Percentiles rank a stretch among this genome's conserved stretches.
phyloP scores from a whole-genome alignment of 345 rosid genomes.

The Angophora floribunda region DNA sequence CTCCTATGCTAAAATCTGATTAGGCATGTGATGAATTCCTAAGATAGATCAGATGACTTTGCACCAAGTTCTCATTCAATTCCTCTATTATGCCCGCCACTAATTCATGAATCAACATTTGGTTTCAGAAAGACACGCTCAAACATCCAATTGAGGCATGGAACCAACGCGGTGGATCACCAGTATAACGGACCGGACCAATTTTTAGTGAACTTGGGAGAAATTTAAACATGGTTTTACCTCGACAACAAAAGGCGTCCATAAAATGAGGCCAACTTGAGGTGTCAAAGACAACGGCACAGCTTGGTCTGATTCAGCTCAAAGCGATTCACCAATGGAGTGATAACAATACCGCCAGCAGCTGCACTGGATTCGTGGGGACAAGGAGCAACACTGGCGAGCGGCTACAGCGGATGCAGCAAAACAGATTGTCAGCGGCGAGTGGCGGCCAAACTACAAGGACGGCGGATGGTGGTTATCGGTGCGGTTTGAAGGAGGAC shows the following conservation, averaged over 20 bases:
- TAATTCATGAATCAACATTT: background rate
- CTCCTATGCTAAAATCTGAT: background rate
- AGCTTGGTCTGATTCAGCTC: background rate
- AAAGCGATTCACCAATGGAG: background rate
- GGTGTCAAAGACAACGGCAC: background rate
- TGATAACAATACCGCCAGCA: background rate
- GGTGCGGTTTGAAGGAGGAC: background rate
- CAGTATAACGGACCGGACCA: background rate
- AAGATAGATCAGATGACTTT: background rate
- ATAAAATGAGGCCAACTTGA: background rate
- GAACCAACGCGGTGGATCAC: background rate
- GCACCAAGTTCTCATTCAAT: background rate
- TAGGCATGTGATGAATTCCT: background rate
- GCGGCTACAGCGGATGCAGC: background rate
- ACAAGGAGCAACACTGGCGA: no score
- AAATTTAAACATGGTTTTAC: background rate
- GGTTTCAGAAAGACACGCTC: background rate
- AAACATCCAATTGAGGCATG: background rate
- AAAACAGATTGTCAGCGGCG: background rate
- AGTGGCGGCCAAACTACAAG: background rate
- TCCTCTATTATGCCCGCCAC: background rate
- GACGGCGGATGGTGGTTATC: background rate
- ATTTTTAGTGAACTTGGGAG: background rate
- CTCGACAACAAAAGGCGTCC: background rate
- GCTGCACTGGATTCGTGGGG: background rate